phyloP scores from a whole-genome alignment of 2,329 filamentous ascomycete genomes.

The Aspergillus japonicus region DNA sequence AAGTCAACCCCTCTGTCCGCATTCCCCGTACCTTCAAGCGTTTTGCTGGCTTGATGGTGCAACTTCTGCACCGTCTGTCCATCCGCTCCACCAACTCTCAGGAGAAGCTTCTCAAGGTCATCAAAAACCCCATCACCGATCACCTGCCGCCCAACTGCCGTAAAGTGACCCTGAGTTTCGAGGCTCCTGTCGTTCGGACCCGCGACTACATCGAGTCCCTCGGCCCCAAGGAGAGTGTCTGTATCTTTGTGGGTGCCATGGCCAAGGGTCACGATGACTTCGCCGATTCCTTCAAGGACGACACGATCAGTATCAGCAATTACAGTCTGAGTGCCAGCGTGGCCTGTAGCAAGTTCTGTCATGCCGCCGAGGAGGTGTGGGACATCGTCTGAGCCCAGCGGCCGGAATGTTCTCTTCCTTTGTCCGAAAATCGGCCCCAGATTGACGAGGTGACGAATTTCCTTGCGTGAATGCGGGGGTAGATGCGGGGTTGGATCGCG shows the following conservation, averaged over 20 bases:
- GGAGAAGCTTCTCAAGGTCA: constrained; percentile 95
- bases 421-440: constrained; percentile 13
- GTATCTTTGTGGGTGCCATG: constrained; percentile 98
- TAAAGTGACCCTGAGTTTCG: constrained; percentile 95
- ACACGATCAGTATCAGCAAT: constrained; percentile 97
- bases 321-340: constrained; percentile 97
- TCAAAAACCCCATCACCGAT: constrained; percentile 96
- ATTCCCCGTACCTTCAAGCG: constrained; percentile 99
- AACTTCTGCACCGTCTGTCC: constrained; percentile 89
- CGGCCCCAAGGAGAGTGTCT: constrained; percentile 83
- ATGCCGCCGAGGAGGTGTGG: constrained; percentile 96
- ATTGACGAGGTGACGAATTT: constrained; percentile 33
- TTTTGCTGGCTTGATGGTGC: constrained; percentile 97
- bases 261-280: constrained; percentile 96
- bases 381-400: constrained; percentile 69
- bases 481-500: constrained; percentile 8
- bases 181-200: constrained; percentile 81
- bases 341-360: constrained; percentile 99
- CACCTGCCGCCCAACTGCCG: constrained; percentile 95
- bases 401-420: constrained; percentile 5
- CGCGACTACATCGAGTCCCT: constrained; percentile 84
- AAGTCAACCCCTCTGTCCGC: constrained; percentile 95
- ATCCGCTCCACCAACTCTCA: constrained; percentile 96
- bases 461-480: constrained; percentile 21
- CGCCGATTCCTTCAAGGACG: constrained; percentile 89